These are phyloP conservation scores for Quercus tomentella DNA, from an alignment of 331 rosid species.

Conservation along the genomic window DNA sequence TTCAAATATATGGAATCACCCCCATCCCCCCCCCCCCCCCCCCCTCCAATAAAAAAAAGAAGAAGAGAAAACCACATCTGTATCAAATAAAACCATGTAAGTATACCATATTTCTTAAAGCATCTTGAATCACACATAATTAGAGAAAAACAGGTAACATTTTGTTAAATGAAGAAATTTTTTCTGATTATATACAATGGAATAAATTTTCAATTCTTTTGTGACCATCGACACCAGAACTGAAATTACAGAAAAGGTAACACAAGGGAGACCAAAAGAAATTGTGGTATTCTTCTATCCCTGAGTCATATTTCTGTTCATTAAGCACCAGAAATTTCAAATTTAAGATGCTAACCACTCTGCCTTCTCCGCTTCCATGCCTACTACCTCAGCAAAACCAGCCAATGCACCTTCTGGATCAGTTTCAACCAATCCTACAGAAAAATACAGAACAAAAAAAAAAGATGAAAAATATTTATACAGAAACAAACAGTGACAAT, in stretches of 20 bases:
- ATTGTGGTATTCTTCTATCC: not conserved
- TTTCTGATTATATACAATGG: too few relatives aligned
- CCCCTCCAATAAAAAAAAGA: not conserved
- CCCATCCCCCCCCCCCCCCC: not conserved
- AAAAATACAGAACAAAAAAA: not conserved
- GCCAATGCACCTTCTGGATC: slow-evolving; percentile 91
- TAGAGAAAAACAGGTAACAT: too few relatives aligned
- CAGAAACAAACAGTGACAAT: not conserved
- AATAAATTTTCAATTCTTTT: too few relatives aligned
- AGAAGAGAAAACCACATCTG: not conserved
- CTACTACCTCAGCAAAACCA: slow-evolving; percentile 88
- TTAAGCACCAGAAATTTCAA: not conserved
- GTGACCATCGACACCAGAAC: not conserved
- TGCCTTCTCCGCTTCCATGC: slow-evolving; percentile 93
- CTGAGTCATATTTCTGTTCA: not conserved
- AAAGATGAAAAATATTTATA: slow-evolving; percentile 2
- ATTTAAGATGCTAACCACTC: slow-evolving; percentile 60
- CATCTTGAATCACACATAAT: too few relatives aligned
- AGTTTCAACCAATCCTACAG: slow-evolving; percentile 78
- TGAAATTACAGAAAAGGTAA: not conserved
- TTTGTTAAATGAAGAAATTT: too few relatives aligned
- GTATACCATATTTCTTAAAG: not conserved
- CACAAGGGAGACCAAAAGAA: not conserved
- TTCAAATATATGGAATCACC: not conserved
- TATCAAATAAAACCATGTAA: not conserved